Evolutionary conservation across 495 filamentous ascomycete species (phyloP).

Genomic region (Letharia lupina): DNA sequence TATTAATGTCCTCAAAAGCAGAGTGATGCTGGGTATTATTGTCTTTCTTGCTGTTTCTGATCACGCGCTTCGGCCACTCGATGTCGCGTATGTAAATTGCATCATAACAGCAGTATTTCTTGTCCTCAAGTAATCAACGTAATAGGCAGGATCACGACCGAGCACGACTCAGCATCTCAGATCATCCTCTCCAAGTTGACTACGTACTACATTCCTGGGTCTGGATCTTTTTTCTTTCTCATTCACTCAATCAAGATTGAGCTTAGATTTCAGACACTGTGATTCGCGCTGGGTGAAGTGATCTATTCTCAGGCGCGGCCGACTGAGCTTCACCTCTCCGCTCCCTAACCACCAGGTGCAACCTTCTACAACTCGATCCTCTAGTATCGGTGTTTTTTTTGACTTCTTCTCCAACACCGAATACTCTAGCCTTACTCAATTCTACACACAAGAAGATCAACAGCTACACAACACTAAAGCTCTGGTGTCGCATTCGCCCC

Average conservation of each 20-base stretch:
- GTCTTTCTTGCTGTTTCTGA: constrained; percentile 2
- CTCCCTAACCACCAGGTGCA: constrained; percentile 13
- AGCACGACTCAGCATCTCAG: constrained; percentile 10
- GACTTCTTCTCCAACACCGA: neutral
- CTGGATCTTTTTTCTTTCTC: neutral
- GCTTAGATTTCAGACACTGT: neutral
- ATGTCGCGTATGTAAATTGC: neutral
- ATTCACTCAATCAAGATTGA: neutral
- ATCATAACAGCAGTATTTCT: neutral
- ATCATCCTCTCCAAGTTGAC: constrained; percentile 9
- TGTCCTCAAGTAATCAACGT: neutral
- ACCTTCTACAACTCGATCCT: constrained; percentile 1
- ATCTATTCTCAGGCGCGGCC: neutral
- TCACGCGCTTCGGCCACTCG: constrained; percentile 11
- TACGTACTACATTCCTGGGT: neutral
- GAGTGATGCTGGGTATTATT: neutral
- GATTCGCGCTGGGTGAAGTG: neutral
- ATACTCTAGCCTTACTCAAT: neutral
- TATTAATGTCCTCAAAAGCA: neutral
- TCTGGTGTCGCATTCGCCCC: constrained; percentile 18
- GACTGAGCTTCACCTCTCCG: constrained; percentile 1
- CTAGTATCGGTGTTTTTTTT: neutral
- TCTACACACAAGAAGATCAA: neutral
- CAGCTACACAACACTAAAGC: neutral
- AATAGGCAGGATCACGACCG: constrained; percentile 12